Evolutionary conservation across 2,329 filamentous ascomycete genomes (phyloP).

Genomic region (Emmonsiellopsis sp.): DNA sequence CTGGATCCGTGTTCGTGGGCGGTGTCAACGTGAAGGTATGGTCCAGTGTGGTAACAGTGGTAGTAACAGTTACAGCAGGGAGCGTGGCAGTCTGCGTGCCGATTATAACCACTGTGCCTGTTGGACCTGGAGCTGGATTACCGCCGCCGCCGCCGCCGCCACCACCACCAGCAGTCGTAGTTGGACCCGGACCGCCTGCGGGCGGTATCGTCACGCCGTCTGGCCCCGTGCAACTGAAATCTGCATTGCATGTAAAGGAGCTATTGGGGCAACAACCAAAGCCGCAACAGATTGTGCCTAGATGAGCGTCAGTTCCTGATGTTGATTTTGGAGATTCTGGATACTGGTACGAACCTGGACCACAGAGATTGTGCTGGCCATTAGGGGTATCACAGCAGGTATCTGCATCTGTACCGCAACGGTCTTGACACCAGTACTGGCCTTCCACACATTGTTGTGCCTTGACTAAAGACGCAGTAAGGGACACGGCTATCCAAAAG

Average conservation of each 20-base stretch:
- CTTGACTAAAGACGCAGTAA: not conserved
- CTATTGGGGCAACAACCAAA: constrained; percentile 7
- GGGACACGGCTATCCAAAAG: not conserved
- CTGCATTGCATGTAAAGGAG: constrained; percentile 7
- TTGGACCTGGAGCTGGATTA: not conserved
- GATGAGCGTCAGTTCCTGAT: not conserved
- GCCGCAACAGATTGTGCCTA: constrained; percentile 7
- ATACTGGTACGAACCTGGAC: constrained; percentile 1
- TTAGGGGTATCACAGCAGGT: constrained; percentile 5
- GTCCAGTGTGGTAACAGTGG: constrained; percentile 2
- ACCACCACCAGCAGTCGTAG: not conserved
- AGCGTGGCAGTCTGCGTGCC: constrained; percentile 2
- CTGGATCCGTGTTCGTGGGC: constrained; percentile 1
- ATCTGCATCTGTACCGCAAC: constrained; percentile 4
- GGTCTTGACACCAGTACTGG: constrained; percentile 5
- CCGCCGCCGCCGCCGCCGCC: not conserved
- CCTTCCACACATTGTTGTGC: constrained; percentile 6
- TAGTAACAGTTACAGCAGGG: constrained; percentile 2
- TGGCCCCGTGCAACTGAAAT: constrained; percentile 7
- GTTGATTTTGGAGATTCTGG: not conserved
- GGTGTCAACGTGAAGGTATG: constrained; percentile 4
- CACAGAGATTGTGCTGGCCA: constrained; percentile 2
- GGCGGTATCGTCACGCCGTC: constrained; percentile 2
- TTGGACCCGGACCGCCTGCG: not conserved
- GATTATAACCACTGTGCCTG: constrained; percentile 4